These are phyloP conservation scores for Arthrobotrys pseudoclavata DNA, from an alignment of 2,329 filamentous ascomycete species.

Conservation along the genomic window DNA sequence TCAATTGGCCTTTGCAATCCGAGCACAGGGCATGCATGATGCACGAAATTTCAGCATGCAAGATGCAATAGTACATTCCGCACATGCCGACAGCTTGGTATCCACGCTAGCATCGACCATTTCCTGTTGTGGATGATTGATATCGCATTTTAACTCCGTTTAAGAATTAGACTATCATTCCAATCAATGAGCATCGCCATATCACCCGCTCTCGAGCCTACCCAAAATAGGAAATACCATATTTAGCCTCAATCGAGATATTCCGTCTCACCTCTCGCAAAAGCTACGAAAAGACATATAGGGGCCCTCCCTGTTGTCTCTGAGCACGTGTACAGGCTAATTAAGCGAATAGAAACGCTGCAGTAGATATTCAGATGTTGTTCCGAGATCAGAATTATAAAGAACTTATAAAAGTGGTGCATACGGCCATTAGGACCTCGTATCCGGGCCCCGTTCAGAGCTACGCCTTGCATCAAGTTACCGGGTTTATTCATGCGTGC, in stretches of 20 bases:
- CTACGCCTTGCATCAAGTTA: constrained; percentile 43
- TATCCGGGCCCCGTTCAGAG: constrained; percentile 32
- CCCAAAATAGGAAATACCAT: constrained; percentile 28
- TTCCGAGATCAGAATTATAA: constrained; percentile 58
- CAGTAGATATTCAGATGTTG: constrained; percentile 36
- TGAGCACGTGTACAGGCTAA: constrained; percentile 49
- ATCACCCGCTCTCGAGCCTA: constrained; percentile 7
- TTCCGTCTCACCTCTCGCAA: constrained; percentile 34
- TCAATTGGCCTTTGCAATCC: constrained; percentile 25
- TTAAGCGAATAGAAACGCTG: constrained; percentile 41
- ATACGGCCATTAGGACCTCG: constrained; percentile 33
- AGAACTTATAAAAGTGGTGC: constrained; percentile 47
- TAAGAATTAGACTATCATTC: constrained; percentile 45
- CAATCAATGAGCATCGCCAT: constrained; percentile 31
- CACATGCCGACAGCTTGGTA: constrained; percentile 20
- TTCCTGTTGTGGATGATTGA: constrained; percentile 33
- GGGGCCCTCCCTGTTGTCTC: constrained; percentile 10
- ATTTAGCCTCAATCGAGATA: constrained; percentile 59
- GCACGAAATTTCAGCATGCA: constrained; percentile 40
- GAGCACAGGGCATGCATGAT: constrained; percentile 32
- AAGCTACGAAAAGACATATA: constrained; percentile 13
- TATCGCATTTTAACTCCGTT: constrained; percentile 33
- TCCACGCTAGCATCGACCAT: constrained; percentile 20
- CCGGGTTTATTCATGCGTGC: constrained; percentile 37
- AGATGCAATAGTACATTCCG: constrained; percentile 30